Percentiles rank a stretch among this genome's conserved stretches.
Evolutionary conservation across 495 filamentous ascomycete genomes (phyloP).

Genomic region (Oidiodendron maius): DNA sequence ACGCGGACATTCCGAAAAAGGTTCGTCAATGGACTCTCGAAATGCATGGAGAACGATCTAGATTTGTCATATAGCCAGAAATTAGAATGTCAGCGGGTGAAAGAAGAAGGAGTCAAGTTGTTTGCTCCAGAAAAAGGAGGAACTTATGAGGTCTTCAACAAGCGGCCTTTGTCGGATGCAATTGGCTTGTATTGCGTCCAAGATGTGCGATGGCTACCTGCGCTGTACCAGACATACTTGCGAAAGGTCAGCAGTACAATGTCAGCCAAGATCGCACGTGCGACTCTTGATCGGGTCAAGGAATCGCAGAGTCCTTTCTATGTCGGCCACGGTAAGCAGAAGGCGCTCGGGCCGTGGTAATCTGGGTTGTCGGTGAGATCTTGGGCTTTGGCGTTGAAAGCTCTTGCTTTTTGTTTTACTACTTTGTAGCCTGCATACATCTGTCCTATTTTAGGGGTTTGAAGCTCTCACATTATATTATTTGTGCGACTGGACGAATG

Average conservation of each 20-base stretch:
- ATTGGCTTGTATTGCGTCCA: conserved; percentile 41
- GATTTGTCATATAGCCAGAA: conserved; percentile 14
- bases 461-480: too few species aligned
- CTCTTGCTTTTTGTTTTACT: too few species aligned
- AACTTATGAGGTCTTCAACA: conserved; percentile 42
- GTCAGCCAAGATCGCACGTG: conserved; percentile 22
- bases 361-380: too few species aligned
- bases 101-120: conserved; percentile 32
- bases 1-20: conserved; percentile 22
- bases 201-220: conserved; percentile 39
- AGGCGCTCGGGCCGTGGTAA: conserved; percentile 11
- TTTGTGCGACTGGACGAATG: conserved; percentile 2
- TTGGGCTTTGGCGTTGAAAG: too few species aligned
- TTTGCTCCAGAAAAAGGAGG: conserved; percentile 39
- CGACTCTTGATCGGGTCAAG: conserved; percentile 21
- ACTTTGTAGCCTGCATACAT: too few species aligned
- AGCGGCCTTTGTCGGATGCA: conserved; percentile 35
- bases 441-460: too few species aligned
- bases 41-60: conserved; percentile 37
- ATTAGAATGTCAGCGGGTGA: conserved; percentile 31
- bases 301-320: conserved; percentile 11
- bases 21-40: conserved; percentile 29
- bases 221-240: conserved; percentile 27
- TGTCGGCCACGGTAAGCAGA: conserved; percentile 10
- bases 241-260: conserved; percentile 20